Evolutionary conservation across 2,329 filamentous ascomycete species (phyloP).

Genomic region (Scorias spongiosa): DNA sequence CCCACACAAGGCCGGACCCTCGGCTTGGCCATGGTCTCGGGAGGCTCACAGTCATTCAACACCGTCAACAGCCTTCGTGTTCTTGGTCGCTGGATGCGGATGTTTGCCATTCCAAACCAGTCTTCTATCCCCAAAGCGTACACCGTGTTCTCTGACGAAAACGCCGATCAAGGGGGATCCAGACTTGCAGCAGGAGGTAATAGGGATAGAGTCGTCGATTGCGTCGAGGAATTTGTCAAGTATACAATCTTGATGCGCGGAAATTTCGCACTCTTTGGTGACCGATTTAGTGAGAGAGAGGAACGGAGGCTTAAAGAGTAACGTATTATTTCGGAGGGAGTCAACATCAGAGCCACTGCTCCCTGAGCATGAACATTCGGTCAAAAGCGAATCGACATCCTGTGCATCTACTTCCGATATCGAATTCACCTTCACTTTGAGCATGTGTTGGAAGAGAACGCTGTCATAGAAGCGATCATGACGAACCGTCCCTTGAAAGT

Average conservation of each 20-base stretch:
- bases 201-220: slow-evolving; percentile 15
- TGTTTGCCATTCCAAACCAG: slow-evolving; percentile 45
- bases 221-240: slow-evolving; percentile 56
- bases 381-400: no score
- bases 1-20: slow-evolving; percentile 52
- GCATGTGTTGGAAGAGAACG: no score
- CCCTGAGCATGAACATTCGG: no score
- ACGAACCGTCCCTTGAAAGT: no score
- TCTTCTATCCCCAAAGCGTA: slow-evolving; percentile 48
- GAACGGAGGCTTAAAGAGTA: slow-evolving; percentile 21
- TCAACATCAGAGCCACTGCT: no score
- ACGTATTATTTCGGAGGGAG: no score
- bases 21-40: slow-evolving; percentile 45
- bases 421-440: no score
- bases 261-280: slow-evolving; percentile 44
- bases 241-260: slow-evolving; percentile 50
- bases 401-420: no score
- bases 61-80: slow-evolving; percentile 50
- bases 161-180: slow-evolving; percentile 13
- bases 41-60: slow-evolving; percentile 53
- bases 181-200: slow-evolving; percentile 13
- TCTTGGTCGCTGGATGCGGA: slow-evolving; percentile 42
- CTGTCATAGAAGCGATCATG: no score
- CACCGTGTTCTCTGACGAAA: slow-evolving; percentile 39
- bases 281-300: slow-evolving; percentile 46